These are phyloP conservation scores for Hortaea sp. DNA, from an alignment of 2,329 filamentous ascomycete genomes.

Conservation along the genomic window DNA sequence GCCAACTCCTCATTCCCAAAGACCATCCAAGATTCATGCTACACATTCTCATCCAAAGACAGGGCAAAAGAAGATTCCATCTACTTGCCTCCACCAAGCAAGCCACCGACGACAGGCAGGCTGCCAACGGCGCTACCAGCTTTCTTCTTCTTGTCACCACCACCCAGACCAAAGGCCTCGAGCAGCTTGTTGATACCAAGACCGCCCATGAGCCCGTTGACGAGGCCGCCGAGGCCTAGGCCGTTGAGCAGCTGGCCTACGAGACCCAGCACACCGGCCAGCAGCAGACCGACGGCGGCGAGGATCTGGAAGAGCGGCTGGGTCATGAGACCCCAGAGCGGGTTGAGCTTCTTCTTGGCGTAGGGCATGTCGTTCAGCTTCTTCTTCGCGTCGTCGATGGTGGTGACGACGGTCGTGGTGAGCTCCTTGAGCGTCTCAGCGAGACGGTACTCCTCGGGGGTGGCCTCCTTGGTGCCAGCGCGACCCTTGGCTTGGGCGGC, in stretches of 20 bases:
- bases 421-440: constrained; percentile 81
- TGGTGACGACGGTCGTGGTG: constrained; percentile 67
- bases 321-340: constrained; percentile 70
- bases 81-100: constrained; percentile 36
- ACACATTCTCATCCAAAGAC: background rate
- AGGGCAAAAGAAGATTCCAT: background rate
- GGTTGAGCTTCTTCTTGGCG: constrained; percentile 89
- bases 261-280: constrained; percentile 73
- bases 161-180: constrained; percentile 57
- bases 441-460: constrained; percentile 73
- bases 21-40: background rate
- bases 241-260: constrained; percentile 73
- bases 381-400: constrained; percentile 79
- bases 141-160: constrained; percentile 37
- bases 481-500: constrained; percentile 76
- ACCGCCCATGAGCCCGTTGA: constrained; percentile 69
- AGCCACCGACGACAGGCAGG: constrained; percentile 38
- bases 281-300: constrained; percentile 72
- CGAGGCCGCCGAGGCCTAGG: constrained; percentile 69
- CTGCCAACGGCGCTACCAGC: constrained; percentile 23
- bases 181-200: constrained; percentile 68
- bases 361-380: constrained; percentile 86
- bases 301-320: constrained; percentile 91
- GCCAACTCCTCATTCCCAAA: background rate
- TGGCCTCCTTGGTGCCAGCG: constrained; percentile 62